Conservation (phyloP, 2,329 filamentous ascomycete genomes). For the Fusarium sp. region DNA sequence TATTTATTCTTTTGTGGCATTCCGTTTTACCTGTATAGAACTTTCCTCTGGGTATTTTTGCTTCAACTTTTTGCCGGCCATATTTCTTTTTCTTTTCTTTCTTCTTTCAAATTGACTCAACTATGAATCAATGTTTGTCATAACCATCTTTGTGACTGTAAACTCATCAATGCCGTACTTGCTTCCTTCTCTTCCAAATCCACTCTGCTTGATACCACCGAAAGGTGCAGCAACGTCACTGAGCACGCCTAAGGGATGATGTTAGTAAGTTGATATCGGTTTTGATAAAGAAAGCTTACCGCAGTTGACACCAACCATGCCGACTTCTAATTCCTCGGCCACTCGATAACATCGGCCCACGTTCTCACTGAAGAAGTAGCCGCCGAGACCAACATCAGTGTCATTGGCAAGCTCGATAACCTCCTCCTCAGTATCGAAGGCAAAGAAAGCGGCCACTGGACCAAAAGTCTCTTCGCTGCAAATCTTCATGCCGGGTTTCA, state of each 20-base stretch:
- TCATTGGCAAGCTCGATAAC: slow-evolving; percentile 75
- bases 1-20: slow-evolving; percentile 1
- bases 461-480: slow-evolving; percentile 79
- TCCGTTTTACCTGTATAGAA: neutral
- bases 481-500: slow-evolving; percentile 75
- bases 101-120: slow-evolving; percentile 3
- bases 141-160: slow-evolving; percentile 71
- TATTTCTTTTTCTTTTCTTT: neutral
- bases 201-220: slow-evolving; percentile 82
- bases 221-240: slow-evolving; percentile 70
- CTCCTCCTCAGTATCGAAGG: slow-evolving; percentile 75
- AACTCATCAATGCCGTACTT: slow-evolving; percentile 81
- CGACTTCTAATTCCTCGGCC: slow-evolving; percentile 62
- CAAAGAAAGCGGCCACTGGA: slow-evolving; percentile 76
- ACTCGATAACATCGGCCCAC: slow-evolving; percentile 56
- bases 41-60: slow-evolving; percentile 39
- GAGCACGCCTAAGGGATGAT: slow-evolving; percentile 53
- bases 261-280: slow-evolving; percentile 22
- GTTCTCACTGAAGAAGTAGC: slow-evolving; percentile 74
- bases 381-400: slow-evolving; percentile 76
- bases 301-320: slow-evolving; percentile 53
- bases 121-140: slow-evolving; percentile 47
- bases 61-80: slow-evolving; percentile 18
- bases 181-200: slow-evolving; percentile 80
- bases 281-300: slow-evolving; percentile 31